Evolutionary conservation across 257 asterid genomes (phyloP).

Genomic region (Capsicum rhomboideum): DNA sequence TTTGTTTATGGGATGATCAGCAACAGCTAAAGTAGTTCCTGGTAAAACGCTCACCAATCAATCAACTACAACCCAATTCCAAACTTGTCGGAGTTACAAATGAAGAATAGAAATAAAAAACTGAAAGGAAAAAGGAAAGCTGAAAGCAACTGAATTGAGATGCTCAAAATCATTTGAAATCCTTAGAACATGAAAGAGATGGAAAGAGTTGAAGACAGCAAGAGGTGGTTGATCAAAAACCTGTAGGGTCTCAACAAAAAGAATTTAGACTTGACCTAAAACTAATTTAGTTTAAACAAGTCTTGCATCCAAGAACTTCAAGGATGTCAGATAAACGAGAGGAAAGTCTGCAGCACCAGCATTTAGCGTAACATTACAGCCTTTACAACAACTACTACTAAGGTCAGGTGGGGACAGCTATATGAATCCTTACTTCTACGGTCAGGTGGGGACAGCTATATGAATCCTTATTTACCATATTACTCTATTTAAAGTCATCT

Average conservation of each 20-base stretch:
- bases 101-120: neutral
- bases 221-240: neutral
- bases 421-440: neutral
- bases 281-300: neutral
- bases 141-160: neutral
- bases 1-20: neutral
- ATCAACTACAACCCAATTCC: neutral
- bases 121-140: neutral
- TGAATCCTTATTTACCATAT: neutral
- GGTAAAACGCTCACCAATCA: neutral
- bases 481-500: neutral
- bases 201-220: neutral
- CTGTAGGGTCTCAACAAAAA: neutral
- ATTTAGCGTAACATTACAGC: neutral
- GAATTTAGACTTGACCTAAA: neutral
- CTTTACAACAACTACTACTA: neutral
- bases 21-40: neutral
- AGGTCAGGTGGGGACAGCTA: neutral
- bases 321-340: neutral
- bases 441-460: neutral
- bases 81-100: neutral
- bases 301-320: neutral
- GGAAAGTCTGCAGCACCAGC: neutral
- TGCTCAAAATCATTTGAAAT: neutral
- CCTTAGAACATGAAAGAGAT: neutral